Percentiles rank a stretch among this genome's conserved stretches.
These are phyloP conservation scores for Amanita polypyramis DNA, from an alignment of 768 basidiomycete genomes.

Conservation along the genomic window DNA sequence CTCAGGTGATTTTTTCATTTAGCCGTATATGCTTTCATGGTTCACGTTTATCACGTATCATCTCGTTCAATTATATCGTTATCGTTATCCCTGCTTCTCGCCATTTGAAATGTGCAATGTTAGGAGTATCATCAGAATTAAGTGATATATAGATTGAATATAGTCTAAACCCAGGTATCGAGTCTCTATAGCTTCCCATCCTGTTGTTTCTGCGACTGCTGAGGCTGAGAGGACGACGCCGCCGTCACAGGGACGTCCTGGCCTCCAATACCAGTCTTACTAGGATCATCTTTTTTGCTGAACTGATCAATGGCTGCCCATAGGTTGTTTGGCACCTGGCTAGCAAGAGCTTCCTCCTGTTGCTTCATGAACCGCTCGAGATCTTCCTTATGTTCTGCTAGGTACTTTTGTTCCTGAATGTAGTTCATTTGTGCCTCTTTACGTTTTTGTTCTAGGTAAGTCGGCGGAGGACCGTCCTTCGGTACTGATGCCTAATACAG, in stretches of 20 bases:
- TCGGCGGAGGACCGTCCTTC: conserved; percentile 28
- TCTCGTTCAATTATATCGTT: no score
- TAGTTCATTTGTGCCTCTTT: conserved; percentile 41
- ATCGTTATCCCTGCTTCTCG: no score
- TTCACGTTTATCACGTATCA: no score
- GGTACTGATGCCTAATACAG: conserved; percentile 12
- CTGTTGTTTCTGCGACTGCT: not conserved
- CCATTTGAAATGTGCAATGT: no score
- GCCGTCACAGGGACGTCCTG: not conserved
- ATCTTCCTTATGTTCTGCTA: conserved; percentile 33
- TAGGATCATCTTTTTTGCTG: conserved; percentile 8
- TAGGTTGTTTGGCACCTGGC: conserved; percentile 33
- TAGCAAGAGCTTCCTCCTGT: conserved; percentile 31
- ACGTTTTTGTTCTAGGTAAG: conserved; percentile 44
- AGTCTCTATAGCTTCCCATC: not conserved
- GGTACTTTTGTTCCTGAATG: conserved; percentile 38
- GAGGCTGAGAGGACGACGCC: not conserved
- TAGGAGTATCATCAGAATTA: no score
- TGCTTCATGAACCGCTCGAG: conserved; percentile 29
- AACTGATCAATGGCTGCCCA: conserved; percentile 35
- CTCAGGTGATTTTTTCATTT: not conserved
- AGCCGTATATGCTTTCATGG: no score
- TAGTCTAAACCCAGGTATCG: not conserved
- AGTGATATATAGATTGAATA: no score
- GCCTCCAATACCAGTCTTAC: not conserved